Evolutionary conservation across 352 stramenopile species (phyloP).

Genomic region (Vaucheria bursata): DNA sequence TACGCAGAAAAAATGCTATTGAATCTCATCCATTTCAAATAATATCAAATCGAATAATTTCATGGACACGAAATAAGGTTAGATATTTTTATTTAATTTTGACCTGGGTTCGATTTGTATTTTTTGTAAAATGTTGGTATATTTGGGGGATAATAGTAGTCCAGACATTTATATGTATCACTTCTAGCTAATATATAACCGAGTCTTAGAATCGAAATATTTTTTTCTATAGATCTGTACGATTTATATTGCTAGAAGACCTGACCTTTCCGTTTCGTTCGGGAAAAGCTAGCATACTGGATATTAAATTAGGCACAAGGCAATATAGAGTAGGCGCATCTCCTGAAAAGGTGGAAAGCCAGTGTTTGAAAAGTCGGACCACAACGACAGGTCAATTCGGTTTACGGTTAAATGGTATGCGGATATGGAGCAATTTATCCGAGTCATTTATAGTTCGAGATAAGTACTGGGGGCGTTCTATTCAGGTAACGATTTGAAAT

Average conservation of each 20-base stretch:
- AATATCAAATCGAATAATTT: too few species aligned
- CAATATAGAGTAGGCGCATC: not conserved
- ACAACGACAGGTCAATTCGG: conserved; percentile 7
- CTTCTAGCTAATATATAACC: too few species aligned
- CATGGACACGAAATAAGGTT: too few species aligned
- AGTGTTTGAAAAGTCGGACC: not conserved
- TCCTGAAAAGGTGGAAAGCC: conserved; percentile 5
- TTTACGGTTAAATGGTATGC: conserved; percentile 9
- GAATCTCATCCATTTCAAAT: too few species aligned
- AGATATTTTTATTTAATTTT: too few species aligned
- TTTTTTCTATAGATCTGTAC: not conserved
- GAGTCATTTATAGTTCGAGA: not conserved
- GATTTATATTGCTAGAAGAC: conserved; percentile 15
- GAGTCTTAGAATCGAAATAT: too few species aligned
- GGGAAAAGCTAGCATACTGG: conserved; percentile 5
- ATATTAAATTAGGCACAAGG: conserved; percentile 5
- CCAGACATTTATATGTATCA: too few species aligned
- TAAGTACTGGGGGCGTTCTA: conserved; percentile 11
- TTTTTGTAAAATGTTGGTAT: too few species aligned
- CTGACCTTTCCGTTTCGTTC: conserved; percentile 4
- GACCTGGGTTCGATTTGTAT: too few species aligned
- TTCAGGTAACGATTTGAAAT: not conserved
- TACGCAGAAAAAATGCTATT: too few species aligned
- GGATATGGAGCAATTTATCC: not conserved
- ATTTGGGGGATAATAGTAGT: too few species aligned